Evolutionary conservation across 148 eudicot genomes (phyloP), one percentile per base, ranked within the genome.

Genomic region (Talinum fruticosum): DNA sequence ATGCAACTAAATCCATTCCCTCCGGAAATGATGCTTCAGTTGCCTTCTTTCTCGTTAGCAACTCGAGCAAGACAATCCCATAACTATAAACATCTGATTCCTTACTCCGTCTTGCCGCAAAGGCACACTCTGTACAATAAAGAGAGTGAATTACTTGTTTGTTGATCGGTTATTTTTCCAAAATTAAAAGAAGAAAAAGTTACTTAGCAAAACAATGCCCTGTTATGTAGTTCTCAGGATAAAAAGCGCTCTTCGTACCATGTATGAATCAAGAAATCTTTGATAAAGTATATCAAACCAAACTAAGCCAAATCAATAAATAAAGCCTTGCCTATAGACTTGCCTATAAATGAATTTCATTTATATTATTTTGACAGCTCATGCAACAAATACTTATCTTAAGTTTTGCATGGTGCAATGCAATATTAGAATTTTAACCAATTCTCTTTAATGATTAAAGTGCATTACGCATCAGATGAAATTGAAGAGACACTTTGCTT

Each of bases 71-170:
- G 49, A 92, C 90, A 73, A 92, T 88, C 44, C 94, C 94, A 66
- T 88, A 92, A 76, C 94, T 89, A 78, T 92, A 92, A 14, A 92
- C 97, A 78, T 92, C 97, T 0, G 94, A 79, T 77, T 89, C 92
- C 83, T 61, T 87, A 71, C 88, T 84, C 75, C 72, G 85, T 33
- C 8, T 80, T 19, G 82, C 77, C 54, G 87, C 79, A 76, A 89
- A 92, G 15, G 91, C 97, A 76, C 74, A 80, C 75, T 92, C 94
- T 92, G 92, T 73, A 18, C 57, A 72, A 81, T n/a, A 66, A 19
- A 78, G 15, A 23, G 18, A 19, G 15, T 36, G 66, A 54, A 8
- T 16, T 29, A 34, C 5, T 53, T 6, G 10, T 51, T 51, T 0
- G 16, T 23, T 32, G 36, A 73, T 33, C 3, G 14, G 64, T 73